Base-by-base conservation (phyloP, 768 basidiomycete species). In the Xanthoconium stramineum region DNA sequence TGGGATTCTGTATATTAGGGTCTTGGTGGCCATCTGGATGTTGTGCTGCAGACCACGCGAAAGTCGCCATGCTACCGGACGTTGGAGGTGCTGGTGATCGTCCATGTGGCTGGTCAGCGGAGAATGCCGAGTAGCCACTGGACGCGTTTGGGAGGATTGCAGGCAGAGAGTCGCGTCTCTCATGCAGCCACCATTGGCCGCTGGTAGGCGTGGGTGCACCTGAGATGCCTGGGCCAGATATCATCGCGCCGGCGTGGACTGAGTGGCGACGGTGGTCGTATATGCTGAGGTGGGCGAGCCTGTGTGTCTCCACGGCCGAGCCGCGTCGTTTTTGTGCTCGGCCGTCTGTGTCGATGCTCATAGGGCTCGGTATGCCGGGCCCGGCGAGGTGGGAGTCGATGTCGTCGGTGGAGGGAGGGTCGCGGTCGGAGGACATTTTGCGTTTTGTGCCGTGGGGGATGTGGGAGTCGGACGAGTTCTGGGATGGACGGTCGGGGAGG, bases 241-340 rank as follows among this genome's bases (percentile, higher is more conserved):
- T 57, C 47, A 76, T 74, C 45, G 72, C 60, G 49, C 88, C 80
- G 17, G 85, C 81, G 69, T 91, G 90, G 28, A 85, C 78, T 19
- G 90, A 91, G 66, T 84, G 83, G 58, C 91, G 82, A 49, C 89
- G 86, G 68, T 93, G 89, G 65, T 87, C 82, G 29, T 73, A 71
- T 61, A 92, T 73, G 68, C 82, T 86, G 62, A 91, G 76, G 63
- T 88, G 85, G 14, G 86, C 84, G 62, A 94, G 83, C 49, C 86
- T 77, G 54, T 84, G 83, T 9, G 88, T 85, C 62, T 94, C 92
- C 62, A 91, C 81, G 24, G 88, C 83, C 17, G 93, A 94, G 33
- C 90, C 88, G 47, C 92, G 83, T 61, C 92, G 84, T 71, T 94
- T 94, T 46, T 86, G 82, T 17, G 88, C 83, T 37, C 87, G 91